phyloP scores from a whole-genome alignment of 1,284 basidiomycete species.

The Ganoderma multipileum region DNA sequence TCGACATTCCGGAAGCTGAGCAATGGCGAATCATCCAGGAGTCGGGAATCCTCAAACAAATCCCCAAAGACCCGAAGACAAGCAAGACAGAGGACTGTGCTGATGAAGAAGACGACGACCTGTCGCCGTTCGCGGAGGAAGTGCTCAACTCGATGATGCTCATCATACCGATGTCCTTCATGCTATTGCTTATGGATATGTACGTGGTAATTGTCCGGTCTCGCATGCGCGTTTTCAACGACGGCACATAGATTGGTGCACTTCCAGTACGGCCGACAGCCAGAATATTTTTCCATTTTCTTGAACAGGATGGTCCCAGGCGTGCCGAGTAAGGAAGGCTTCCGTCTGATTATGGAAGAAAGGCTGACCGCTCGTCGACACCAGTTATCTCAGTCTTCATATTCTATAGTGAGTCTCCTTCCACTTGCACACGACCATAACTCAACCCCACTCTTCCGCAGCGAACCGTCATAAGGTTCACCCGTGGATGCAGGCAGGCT shows the following conservation, averaged over 20 bases:
- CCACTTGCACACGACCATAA: not conserved
- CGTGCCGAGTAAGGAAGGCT: conserved; percentile 66
- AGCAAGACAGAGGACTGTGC: conserved; percentile 5
- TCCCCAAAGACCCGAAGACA: conserved; percentile 33
- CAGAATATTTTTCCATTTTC: conserved; percentile 51
- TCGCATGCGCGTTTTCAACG: not conserved
- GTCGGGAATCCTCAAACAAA: conserved; percentile 65
- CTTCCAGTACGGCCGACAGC: conserved; percentile 71
- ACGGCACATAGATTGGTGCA: conserved; percentile 63
- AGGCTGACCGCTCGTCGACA: not conserved
- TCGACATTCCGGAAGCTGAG: conserved; percentile 73
- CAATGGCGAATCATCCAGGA: conserved; percentile 78
- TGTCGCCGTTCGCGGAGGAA: conserved; percentile 66
- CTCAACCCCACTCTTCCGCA: conserved; percentile 36
- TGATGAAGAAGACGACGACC: conserved; percentile 44
- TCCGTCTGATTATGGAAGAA: not conserved
- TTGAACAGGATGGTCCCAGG: conserved; percentile 62
- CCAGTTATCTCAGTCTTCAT: conserved; percentile 75
- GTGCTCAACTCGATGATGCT: conserved; percentile 66
- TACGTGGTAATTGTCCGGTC: conserved; percentile 43
- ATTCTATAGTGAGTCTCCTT: conserved; percentile 73
- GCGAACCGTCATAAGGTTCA: conserved; percentile 69
- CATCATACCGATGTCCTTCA: conserved; percentile 73
- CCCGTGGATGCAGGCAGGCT: conserved; percentile 55
- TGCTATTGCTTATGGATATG: conserved; percentile 82